A percentile compares a stretch with the other conserved stretches of the same genome.
Conservation (phyloP, 768 basidiomycete species). For the Pleurotus giganteus region DNA sequence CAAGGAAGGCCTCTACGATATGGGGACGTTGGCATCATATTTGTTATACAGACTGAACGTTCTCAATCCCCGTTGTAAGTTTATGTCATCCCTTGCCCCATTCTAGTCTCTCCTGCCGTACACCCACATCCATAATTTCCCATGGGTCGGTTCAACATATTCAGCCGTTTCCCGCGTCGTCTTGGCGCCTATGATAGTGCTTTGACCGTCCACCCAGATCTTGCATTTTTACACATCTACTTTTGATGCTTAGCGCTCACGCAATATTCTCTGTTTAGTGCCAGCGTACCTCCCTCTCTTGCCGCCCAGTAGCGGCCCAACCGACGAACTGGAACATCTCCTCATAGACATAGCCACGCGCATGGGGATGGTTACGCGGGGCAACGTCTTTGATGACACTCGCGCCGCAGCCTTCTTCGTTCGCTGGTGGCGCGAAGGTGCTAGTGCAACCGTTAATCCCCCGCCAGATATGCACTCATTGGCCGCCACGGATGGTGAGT, state of each 20-base stretch:
- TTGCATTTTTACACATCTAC: too few relatives aligned
- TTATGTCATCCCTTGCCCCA: slow-evolving; percentile 13
- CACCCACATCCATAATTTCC: slow-evolving; percentile 10
- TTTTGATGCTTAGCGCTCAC: not conserved
- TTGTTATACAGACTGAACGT: slow-evolving; percentile 82
- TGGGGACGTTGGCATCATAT: slow-evolving; percentile 83
- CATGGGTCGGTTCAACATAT: too few relatives aligned
- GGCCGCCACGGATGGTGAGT: too few relatives aligned
- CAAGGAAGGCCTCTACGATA: slow-evolving; percentile 89
- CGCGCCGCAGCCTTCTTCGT: slow-evolving; percentile 83
- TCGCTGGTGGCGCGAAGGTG: slow-evolving; percentile 83
- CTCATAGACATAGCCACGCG: slow-evolving; percentile 67
- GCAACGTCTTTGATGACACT: slow-evolving; percentile 66
- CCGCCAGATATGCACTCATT: too few relatives aligned
- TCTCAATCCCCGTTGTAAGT: slow-evolving; percentile 68
- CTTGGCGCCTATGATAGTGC: too few relatives aligned
- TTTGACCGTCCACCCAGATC: too few relatives aligned
- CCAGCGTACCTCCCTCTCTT: slow-evolving; percentile 70
- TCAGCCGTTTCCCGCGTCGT: too few relatives aligned
- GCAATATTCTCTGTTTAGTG: slow-evolving; percentile 36
- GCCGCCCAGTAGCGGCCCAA: slow-evolving; percentile 52
- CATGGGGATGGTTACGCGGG: slow-evolving; percentile 80
- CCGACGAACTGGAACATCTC: slow-evolving; percentile 61
- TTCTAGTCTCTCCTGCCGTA: slow-evolving; percentile 8
- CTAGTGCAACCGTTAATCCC: slow-evolving; percentile 48